These are phyloP conservation scores for Eimeria brunetti DNA, from an alignment of 169 alveolate species.

Conservation along the genomic window DNA sequence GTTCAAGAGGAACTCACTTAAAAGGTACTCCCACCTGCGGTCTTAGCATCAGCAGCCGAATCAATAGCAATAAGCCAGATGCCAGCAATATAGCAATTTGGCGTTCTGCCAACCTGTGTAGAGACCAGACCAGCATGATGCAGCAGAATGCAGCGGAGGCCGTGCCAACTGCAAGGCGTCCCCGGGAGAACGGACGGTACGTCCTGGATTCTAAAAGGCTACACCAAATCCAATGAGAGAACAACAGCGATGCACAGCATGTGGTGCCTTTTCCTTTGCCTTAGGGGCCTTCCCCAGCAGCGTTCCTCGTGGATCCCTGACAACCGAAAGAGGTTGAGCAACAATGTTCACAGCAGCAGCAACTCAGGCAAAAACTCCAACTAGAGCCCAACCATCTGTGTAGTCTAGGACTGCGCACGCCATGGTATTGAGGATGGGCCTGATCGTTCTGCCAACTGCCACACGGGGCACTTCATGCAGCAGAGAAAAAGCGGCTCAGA, in stretches of 20 bases:
- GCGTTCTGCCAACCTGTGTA: background rate
- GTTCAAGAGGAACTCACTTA: constrained; percentile 58
- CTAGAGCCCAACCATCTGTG: background rate
- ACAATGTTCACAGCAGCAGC: background rate
- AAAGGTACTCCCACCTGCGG: constrained; percentile 75
- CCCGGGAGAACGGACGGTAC: constrained; percentile 87
- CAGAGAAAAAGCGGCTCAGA: constrained; percentile 88
- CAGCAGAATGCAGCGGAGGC: background rate
- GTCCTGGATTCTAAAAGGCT: constrained; percentile 82
- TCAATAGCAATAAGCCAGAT: background rate
- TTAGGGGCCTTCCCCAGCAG: background rate
- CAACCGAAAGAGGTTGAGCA: background rate
- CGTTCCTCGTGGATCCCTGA: background rate
- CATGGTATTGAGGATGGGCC: background rate
- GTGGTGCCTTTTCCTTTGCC: background rate
- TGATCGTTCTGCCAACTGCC: background rate
- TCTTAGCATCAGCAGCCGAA: background rate
- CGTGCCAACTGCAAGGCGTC: constrained; percentile 87
- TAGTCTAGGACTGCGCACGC: background rate
- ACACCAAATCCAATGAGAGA: background rate
- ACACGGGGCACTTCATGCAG: constrained; percentile 83
- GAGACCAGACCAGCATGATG: background rate
- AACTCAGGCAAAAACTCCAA: background rate
- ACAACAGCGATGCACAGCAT: background rate
- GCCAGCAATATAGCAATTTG: background rate